Evolutionary conservation across 2,329 filamentous ascomycete species (phyloP), one percentile per base, ranked within the genome.

Genomic region (Lecanicillium sp.): DNA sequence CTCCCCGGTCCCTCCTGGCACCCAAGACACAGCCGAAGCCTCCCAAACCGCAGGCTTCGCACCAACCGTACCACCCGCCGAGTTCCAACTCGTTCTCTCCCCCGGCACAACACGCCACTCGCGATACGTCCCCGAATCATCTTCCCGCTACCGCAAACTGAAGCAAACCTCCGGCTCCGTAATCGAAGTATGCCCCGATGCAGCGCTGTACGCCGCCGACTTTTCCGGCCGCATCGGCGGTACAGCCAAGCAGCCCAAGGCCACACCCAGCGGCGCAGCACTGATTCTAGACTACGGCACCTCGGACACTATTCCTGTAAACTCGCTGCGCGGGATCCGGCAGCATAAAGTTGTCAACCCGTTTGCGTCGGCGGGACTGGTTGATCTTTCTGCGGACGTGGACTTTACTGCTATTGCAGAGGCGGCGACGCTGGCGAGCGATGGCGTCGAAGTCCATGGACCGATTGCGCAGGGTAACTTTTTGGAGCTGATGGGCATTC

Each of bases 221-320:
- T 86, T 98, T 56, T 87, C 92, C 5, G 63, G 73, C 11, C 80
- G 87, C 39, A 94, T 98, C 52, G 90, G 90, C 37, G 87, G 86
- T 37, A 68, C 74, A 0, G 42, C 61, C 1, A 49, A 66, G 29
- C 48, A 68, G 5, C 64, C 70, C 1, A 89, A 86, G 54, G 49
- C 67, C 0, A 57, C 55, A 1, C 79, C 89, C 1, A 82, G 80
- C 1, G 92, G 92, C 35, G 92, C 89, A 8, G 92, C 90, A 1
- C 70, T 98, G n/a, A 86, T 98, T 50, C 78, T 98, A 33, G 92
- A 98, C 65, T 98, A 98, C 62, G 92, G 92, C 14, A 84, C 90
- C 4, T 62, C 78, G 3, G 70, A 79, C 50, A 84, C 68, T 0
- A 80, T 98, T 35, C 92, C 92, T 3, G 69, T 84, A 43, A 94